A percentile compares a stretch with the other conserved stretches of the same genome.
These are phyloP conservation scores for Porphyrellus cyaneotinctus DNA, from an alignment of 768 basidiomycete species.

Conservation along the genomic window DNA sequence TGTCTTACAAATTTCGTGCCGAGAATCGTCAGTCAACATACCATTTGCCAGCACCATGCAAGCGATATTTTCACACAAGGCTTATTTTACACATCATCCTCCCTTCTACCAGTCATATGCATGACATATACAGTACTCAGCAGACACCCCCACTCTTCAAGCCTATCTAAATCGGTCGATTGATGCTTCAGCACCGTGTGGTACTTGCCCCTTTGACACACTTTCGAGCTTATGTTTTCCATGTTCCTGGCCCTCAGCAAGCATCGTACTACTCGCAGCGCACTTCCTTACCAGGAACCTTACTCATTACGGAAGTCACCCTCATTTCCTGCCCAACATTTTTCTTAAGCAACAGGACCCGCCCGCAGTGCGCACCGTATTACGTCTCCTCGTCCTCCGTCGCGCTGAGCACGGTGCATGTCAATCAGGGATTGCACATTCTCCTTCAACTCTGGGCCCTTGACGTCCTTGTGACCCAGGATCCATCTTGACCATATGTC, in stretches of 20 bases:
- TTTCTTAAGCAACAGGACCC: too few relatives aligned
- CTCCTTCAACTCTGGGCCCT: not conserved
- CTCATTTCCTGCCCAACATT: conserved; percentile 34
- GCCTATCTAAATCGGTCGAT: not conserved
- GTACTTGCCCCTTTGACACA: not conserved
- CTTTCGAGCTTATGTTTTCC: conserved; percentile 13
- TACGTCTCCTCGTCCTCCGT: too few relatives aligned
- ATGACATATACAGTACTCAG: not conserved
- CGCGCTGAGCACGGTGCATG: conserved; percentile 42
- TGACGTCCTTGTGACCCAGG: not conserved
- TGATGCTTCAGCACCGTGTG: not conserved
- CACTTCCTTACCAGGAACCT: conserved; percentile 43
- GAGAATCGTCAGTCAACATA: too few relatives aligned
- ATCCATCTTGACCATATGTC: not conserved
- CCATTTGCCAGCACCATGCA: too few relatives aligned
- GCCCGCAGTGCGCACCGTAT: too few relatives aligned
- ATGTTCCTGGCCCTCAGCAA: conserved; percentile 36
- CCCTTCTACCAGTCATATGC: too few relatives aligned
- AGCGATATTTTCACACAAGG: too few relatives aligned
- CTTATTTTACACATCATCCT: too few relatives aligned
- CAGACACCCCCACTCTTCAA: not conserved
- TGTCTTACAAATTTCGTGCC: too few relatives aligned
- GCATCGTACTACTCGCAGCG: conserved; percentile 48
- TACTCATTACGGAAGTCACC: conserved; percentile 56
- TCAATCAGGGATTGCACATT: conserved; percentile 39